These are phyloP conservation scores for Euptelea pleiosperma DNA, from an alignment of 164 flowering plant genomes.

Conservation along the genomic window DNA sequence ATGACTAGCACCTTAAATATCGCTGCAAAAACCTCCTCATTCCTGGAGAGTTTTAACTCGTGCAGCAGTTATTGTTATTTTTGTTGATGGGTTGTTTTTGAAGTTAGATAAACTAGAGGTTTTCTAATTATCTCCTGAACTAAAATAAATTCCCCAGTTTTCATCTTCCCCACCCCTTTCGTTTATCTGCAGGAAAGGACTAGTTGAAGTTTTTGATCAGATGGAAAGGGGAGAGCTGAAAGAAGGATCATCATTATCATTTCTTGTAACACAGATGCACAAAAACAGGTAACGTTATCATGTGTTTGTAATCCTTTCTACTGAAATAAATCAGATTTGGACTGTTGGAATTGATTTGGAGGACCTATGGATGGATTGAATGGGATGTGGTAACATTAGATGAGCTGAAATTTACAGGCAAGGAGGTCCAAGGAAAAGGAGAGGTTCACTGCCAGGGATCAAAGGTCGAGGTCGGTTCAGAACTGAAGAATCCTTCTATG, in stretches of 20 bases:
- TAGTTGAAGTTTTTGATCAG: conserved; percentile 72
- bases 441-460: conserved; percentile 56
- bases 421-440: conserved; percentile 80
- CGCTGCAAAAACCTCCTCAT: neutral
- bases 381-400: neutral
- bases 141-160: neutral
- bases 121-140: neutral
- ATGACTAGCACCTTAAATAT: neutral
- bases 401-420: conserved; percentile 40
- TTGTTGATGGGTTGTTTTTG: too few species aligned
- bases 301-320: neutral
- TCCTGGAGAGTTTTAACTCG: too few species aligned
- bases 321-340: neutral
- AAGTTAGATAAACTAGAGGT: too few species aligned
- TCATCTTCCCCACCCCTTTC: conserved; percentile 3
- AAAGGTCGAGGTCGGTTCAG: conserved; percentile 79
- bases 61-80: too few species aligned
- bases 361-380: too few species aligned
- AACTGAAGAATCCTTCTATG: conserved; percentile 88
- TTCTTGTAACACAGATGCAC: conserved; percentile 57
- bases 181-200: conserved; percentile 67
- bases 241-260: conserved; percentile 53
- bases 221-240: conserved; percentile 59
- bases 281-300: conserved; percentile 54
- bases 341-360: neutral